These are phyloP conservation scores for Hypoxylon fuscum DNA, from an alignment of 495 filamentous ascomycete species.

Conservation along the genomic window DNA sequence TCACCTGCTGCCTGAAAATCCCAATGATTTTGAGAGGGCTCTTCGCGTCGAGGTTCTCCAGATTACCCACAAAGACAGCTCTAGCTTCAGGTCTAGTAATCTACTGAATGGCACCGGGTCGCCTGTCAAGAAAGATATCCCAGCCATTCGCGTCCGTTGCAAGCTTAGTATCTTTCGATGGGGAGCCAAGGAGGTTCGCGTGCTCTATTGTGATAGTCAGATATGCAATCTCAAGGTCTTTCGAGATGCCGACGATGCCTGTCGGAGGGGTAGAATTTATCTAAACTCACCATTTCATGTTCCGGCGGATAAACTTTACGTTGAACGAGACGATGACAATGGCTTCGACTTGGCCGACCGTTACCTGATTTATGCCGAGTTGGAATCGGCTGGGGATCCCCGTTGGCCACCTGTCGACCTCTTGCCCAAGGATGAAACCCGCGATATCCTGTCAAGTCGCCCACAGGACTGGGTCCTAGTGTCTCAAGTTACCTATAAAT, in stretches of 20 bases:
- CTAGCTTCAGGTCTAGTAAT: slow-evolving; percentile 47
- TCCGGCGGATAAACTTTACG: slow-evolving; percentile 55
- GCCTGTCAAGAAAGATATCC: slow-evolving; percentile 49
- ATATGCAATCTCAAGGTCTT: slow-evolving; percentile 56
- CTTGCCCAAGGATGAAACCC: slow-evolving; percentile 42
- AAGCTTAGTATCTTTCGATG: slow-evolving; percentile 52
- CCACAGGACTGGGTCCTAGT: slow-evolving; percentile 51
- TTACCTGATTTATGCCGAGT: slow-evolving; percentile 56
- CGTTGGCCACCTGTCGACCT: slow-evolving; percentile 60
- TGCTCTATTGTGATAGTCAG: slow-evolving; percentile 58
- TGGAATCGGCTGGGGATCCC: slow-evolving; percentile 56
- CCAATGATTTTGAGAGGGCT: slow-evolving; percentile 46
- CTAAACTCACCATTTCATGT: slow-evolving; percentile 56
- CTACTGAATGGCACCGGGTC: slow-evolving; percentile 50
- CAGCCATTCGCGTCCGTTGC: slow-evolving; percentile 52
- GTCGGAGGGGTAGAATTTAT: slow-evolving; percentile 55
- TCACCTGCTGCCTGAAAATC: slow-evolving; percentile 41
- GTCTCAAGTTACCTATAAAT: slow-evolving; percentile 51
- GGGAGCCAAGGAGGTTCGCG: slow-evolving; percentile 35
- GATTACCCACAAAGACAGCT: slow-evolving; percentile 55
- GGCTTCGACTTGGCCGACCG: slow-evolving; percentile 54
- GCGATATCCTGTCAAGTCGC: slow-evolving; percentile 38
- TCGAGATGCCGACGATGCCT: slow-evolving; percentile 52
- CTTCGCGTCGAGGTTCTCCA: slow-evolving; percentile 59
- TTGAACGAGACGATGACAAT: slow-evolving; percentile 53